Percentiles rank a stretch among this genome's conserved stretches.
Evolutionary conservation across 768 basidiomycete genomes (phyloP).

Genomic region (Gymnopilus dilepis): DNA sequence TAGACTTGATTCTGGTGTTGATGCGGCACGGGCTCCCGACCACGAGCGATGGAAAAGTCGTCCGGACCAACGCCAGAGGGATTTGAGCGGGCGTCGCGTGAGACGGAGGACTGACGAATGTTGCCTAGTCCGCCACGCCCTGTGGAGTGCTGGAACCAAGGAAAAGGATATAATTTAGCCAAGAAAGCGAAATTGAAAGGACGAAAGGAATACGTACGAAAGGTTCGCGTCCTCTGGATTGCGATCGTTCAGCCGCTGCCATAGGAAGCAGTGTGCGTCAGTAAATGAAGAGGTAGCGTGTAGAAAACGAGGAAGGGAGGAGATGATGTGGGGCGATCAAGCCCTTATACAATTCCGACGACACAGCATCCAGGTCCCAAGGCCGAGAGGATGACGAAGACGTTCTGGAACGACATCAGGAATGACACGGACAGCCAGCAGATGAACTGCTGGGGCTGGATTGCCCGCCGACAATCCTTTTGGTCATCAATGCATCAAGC

Average conservation of each 20-base stretch:
- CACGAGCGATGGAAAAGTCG: conserved; percentile 61
- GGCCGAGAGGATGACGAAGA: too few relatives aligned
- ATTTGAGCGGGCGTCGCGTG: conserved; percentile 47
- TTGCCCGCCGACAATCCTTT: too few relatives aligned
- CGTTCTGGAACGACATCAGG: too few relatives aligned
- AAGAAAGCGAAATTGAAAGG: background rate
- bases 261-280: conserved; percentile 17
- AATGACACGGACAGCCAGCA: too few relatives aligned
- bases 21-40: conserved; percentile 56
- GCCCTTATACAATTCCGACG: background rate
- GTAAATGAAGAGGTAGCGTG: background rate
- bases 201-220: conserved; percentile 46
- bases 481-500: too few relatives aligned
- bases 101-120: conserved; percentile 54
- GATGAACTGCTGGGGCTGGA: too few relatives aligned
- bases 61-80: conserved; percentile 47
- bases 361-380: background rate
- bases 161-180: too few relatives aligned
- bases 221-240: conserved; percentile 61
- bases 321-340: background rate
- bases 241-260: conserved; percentile 48
- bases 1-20: conserved; percentile 38
- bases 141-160: conserved; percentile 50
- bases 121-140: conserved; percentile 77
- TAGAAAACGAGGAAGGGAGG: background rate